Conservation (phyloP, 2,329 filamentous ascomycete genomes). For the Sclerotinia sclerotiorum region DNA sequence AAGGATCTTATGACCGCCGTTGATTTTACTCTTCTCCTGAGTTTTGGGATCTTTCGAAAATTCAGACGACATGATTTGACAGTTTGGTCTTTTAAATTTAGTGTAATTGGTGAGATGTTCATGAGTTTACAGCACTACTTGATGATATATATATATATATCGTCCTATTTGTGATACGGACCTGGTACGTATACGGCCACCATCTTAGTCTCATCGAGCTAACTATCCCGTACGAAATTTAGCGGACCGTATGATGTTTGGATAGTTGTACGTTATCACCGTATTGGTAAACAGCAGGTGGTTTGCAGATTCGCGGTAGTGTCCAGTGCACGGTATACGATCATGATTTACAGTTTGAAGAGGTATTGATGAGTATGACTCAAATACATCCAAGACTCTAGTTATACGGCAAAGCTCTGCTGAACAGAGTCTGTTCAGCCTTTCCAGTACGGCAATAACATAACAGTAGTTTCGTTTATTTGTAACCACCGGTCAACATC, state of each 20-base stretch:
- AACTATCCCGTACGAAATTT: no score
- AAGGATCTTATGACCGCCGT: background rate
- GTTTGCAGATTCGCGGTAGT: background rate
- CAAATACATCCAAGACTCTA: background rate
- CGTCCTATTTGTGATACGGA: background rate
- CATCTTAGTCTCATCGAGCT: no score
- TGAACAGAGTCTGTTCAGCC: no score
- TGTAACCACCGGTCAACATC: background rate
- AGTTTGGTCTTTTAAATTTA: background rate
- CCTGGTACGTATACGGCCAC: no score
- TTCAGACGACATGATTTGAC: background rate
- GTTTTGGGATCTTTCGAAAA: background rate
- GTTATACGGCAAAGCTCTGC: background rate
- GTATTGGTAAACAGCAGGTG: background rate
- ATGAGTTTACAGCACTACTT: no score
- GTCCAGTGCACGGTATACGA: background rate
- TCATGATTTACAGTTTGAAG: background rate
- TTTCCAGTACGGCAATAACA: accelerated
- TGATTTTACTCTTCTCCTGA: background rate
- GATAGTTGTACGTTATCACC: background rate
- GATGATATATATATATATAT: background rate
- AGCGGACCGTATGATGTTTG: background rate
- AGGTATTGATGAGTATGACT: background rate
- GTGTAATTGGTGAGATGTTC: background rate
- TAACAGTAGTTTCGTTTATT: background rate